These are phyloP conservation scores for Lecanicillium sp. DNA, from an alignment of 2,329 filamentous ascomycete genomes.

Conservation along the genomic window DNA sequence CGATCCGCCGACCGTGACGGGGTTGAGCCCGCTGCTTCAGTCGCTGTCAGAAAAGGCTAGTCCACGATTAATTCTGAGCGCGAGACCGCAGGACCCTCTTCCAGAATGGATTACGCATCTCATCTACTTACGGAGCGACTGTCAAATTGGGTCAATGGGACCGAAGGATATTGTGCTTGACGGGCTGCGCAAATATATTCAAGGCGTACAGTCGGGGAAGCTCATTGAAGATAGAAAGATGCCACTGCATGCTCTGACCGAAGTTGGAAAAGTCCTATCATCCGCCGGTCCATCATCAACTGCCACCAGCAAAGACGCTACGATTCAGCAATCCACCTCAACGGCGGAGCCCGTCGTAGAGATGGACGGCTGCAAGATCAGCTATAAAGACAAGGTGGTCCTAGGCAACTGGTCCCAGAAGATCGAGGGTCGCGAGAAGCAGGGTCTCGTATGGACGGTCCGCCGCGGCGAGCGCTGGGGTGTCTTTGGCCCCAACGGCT, in stretches of 20 bases:
- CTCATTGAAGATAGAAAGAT: conserved; percentile 41
- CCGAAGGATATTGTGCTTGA: conserved; percentile 56
- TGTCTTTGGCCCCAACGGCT: conserved; percentile 88
- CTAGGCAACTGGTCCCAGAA: conserved; percentile 73
- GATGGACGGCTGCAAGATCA: conserved; percentile 78
- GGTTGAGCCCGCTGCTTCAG: conserved; percentile 65
- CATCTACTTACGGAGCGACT: conserved; percentile 62
- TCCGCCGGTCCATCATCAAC: conserved; percentile 15
- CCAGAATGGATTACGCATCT: conserved; percentile 89
- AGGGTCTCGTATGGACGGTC: conserved; percentile 78
- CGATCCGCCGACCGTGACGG: conserved; percentile 72
- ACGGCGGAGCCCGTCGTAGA: conserved; percentile 69
- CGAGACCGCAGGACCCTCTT: conserved; percentile 78
- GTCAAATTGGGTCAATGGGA: conserved; percentile 61
- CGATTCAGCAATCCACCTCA: conserved; percentile 18
- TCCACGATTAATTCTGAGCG: conserved; percentile 69
- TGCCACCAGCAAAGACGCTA: conserved; percentile 9
- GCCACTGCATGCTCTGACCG: conserved; percentile 41
- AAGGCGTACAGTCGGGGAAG: conserved; percentile 38
- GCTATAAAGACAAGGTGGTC: conserved; percentile 70
- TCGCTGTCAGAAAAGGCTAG: conserved; percentile 58
- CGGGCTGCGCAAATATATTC: conserved; percentile 43
- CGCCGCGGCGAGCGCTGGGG: conserved; percentile 82
- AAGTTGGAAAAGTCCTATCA: conserved; percentile 42
- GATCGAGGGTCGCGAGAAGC: conserved; percentile 39